These are phyloP conservation scores for Dillenia turbinata DNA, from an alignment of 164 flowering plant genomes.

Conservation along the genomic window DNA sequence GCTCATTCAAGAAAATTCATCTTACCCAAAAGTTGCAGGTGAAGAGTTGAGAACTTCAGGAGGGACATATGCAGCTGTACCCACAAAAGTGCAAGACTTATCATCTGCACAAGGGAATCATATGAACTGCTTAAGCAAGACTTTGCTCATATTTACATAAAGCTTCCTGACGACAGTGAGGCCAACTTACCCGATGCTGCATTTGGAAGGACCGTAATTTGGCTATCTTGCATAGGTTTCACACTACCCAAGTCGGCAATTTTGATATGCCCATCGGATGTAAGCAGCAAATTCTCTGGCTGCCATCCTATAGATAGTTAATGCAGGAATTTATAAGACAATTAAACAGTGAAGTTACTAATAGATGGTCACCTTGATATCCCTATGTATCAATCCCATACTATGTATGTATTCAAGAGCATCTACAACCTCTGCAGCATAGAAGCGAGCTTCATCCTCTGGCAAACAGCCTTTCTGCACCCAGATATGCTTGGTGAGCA, in stretches of 20 bases:
- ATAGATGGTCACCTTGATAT: conserved; percentile 70
- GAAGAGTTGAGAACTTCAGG: conserved; percentile 98
- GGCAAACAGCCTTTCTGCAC: conserved; percentile 88
- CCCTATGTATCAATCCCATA: conserved; percentile 94
- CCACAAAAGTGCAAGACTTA: conserved; percentile 97
- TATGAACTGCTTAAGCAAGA: neutral
- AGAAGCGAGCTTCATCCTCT: conserved; percentile 90
- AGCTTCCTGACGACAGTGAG: conserved; percentile 2
- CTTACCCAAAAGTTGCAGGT: conserved; percentile 96
- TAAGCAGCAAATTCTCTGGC: conserved; percentile 98
- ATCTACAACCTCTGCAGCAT: conserved; percentile 96
- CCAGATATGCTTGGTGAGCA: conserved; percentile 6
- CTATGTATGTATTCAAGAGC: conserved; percentile 95
- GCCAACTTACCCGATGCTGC: conserved; percentile 60
- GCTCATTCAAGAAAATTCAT: neutral
- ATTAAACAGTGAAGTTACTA: neutral
- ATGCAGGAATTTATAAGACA: conserved; percentile 15
- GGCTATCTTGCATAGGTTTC: conserved; percentile 87
- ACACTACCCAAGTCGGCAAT: conserved; percentile 99
- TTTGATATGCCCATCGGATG: conserved; percentile 90
- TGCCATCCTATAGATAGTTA: conserved; percentile 38
- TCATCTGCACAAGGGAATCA: conserved; percentile 56
- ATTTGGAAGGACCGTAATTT: conserved; percentile 83
- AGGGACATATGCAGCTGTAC: conserved; percentile 99
- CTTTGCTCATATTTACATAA: conserved; percentile 1